phyloP scores from a whole-genome alignment of 1,139 yeast genomes.

The Candida sp. region DNA sequence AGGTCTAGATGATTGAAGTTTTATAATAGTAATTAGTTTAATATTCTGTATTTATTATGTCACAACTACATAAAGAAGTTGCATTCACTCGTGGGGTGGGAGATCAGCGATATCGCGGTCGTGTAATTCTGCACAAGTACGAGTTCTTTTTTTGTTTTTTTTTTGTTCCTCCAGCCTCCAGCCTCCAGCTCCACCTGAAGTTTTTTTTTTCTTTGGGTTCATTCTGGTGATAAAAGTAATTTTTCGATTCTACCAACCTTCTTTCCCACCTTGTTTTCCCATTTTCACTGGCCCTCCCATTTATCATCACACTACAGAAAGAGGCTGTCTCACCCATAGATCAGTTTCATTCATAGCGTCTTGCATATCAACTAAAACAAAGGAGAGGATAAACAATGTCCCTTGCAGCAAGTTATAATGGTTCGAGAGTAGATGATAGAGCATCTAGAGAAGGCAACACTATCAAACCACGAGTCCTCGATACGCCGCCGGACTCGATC shows the following conservation, averaged over 20 bases:
- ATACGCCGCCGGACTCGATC: constrained; percentile 2
- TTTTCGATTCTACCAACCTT: background rate
- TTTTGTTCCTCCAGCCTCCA: background rate
- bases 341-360: background rate
- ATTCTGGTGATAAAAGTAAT: background rate
- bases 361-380: background rate
- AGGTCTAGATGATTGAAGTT: background rate
- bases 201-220: too few species aligned
- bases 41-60: background rate
- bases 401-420: background rate
- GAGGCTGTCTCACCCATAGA: background rate
- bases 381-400: background rate
- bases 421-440: background rate
- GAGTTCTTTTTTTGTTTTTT: background rate
- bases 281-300: background rate
- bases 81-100: background rate
- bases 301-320: background rate
- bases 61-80: too few species aligned
- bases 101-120: background rate
- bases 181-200: too few species aligned
- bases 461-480: background rate
- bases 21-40: background rate
- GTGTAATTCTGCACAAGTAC: background rate
- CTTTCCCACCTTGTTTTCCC: background rate
- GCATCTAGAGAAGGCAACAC: background rate